Percentiles rank a stretch among this genome's conserved stretches.
These are phyloP conservation scores for Neurospora tetrasperma DNA, from an alignment of 495 filamentous ascomycete genomes.

Conservation along the genomic window DNA sequence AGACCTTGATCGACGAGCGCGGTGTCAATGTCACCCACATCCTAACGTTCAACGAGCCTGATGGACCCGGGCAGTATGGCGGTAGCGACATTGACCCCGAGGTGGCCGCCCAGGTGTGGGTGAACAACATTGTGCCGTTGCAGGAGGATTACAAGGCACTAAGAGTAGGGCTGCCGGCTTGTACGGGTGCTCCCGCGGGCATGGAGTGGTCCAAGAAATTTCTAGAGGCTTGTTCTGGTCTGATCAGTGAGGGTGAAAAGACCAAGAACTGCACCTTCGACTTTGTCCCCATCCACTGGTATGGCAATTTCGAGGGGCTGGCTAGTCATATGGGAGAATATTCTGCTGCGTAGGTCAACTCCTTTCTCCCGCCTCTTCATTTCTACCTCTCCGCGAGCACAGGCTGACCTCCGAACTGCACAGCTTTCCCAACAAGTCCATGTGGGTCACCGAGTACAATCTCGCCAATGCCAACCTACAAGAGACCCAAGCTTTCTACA, in stretches of 20 bases:
- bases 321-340: constrained; percentile 60
- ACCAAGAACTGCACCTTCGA: constrained; percentile 51
- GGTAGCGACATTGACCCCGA: constrained; percentile 47
- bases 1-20: constrained; percentile 32
- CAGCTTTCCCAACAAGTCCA: constrained; percentile 46
- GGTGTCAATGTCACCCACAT: constrained; percentile 55
- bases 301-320: constrained; percentile 63
- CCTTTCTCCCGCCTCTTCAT: background rate
- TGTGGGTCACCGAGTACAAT: constrained; percentile 72
- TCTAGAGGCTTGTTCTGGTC: constrained; percentile 39
- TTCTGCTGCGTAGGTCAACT: constrained; percentile 31
- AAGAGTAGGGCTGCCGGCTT: constrained; percentile 48
- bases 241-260: constrained; percentile 24
- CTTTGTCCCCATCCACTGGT: constrained; percentile 70
- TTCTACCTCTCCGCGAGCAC: background rate
- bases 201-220: constrained; percentile 55
- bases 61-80: constrained; percentile 40
- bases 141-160: constrained; percentile 35
- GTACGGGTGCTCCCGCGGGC: constrained; percentile 45
- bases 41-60: constrained; percentile 69
- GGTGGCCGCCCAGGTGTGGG: constrained; percentile 54
- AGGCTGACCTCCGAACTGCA: background rate
- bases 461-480: constrained; percentile 37
- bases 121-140: constrained; percentile 55
- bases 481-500: constrained; percentile 54